phyloP scores from a whole-genome alignment of 768 basidiomycete species.

The Podaxis mareebaensis region DNA sequence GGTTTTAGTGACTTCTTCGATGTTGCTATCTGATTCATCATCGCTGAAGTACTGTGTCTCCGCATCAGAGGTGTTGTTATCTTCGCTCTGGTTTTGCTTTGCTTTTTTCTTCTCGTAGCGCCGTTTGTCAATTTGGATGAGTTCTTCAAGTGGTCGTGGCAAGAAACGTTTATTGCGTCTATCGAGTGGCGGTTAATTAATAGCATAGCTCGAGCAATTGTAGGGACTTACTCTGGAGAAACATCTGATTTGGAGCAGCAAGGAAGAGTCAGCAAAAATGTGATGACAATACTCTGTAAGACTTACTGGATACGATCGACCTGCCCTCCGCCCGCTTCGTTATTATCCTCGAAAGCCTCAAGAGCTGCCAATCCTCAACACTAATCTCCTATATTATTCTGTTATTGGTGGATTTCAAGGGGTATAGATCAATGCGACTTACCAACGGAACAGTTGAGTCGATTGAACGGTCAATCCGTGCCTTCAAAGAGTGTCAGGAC shows the following conservation, averaged over 20 bases:
- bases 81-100: conserved; percentile 21
- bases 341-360: conserved; percentile 41
- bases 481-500: conserved; percentile 21
- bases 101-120: conserved; percentile 26
- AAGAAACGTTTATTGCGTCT: conserved; percentile 30
- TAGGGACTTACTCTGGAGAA: conserved; percentile 1
- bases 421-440: not conserved
- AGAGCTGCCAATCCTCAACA: conserved; percentile 35
- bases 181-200: not conserved
- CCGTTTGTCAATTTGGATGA: conserved; percentile 36
- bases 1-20: conserved; percentile 24
- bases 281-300: not conserved
- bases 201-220: conserved; percentile 16
- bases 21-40: conserved; percentile 28
- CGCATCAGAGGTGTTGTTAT: not conserved
- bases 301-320: conserved; percentile 46
- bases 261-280: not conserved
- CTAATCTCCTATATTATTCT: conserved; percentile 18
- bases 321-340: conserved; percentile 47
- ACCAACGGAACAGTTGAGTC: conserved; percentile 1
- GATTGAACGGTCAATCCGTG: conserved; percentile 31
- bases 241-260: conserved; percentile 26
- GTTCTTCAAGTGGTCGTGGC: conserved; percentile 32
- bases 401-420: not conserved
- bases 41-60: conserved; percentile 18